Base-by-base conservation (phyloP, 2,329 filamentous ascomycete species). In the Alternaria viburni region DNA sequence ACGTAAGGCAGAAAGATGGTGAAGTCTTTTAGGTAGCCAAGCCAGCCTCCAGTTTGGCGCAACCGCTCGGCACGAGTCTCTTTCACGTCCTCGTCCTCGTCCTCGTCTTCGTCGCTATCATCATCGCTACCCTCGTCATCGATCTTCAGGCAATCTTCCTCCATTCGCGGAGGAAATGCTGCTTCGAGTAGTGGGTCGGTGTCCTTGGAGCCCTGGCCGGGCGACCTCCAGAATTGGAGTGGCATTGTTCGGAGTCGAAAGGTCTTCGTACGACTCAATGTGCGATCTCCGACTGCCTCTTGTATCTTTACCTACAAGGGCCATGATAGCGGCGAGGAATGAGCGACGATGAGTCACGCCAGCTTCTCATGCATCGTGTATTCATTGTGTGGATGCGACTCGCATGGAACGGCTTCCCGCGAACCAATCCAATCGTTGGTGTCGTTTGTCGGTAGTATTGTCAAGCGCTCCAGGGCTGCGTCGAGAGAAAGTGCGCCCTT, bases 1-100 rank as follows among this genome's bases (percentile, higher is more conserved):
- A 96, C 83, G 72, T 92, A 91, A 0, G 91, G 92, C 30, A 93
- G 83, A 74, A 96, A 90, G 45, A 94, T 76, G 70, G 81, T 83
- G 81, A 93, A 96, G 13, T 89, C 88, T 74, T 90, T 92, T 30
- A 89, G 83, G 73, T 95, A 95, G 50, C 87, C 86, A 68, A 92
- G 85, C 91, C 91, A 94, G 69, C 88, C 92, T 1, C 91, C 91
- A 59, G 89, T 87, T 65, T 90, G 87, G 71, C 89, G 84, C 13
- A 93, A 83, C 6, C 89, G 86, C 77, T 92, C 89, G 66, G 81
- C 70, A 57, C 80, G 77, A 55, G 76, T 71, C 59, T 79, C 62
- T 19, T 64, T 68, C 3, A 64, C 13, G 4, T 59, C 57, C 23
- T 57, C 32, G 11, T 36, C 30, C 13, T 36, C 32, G 11, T 36